Conservation (phyloP, 352 stramenopile genomes). For the Phytopythium ostracodes region DNA sequence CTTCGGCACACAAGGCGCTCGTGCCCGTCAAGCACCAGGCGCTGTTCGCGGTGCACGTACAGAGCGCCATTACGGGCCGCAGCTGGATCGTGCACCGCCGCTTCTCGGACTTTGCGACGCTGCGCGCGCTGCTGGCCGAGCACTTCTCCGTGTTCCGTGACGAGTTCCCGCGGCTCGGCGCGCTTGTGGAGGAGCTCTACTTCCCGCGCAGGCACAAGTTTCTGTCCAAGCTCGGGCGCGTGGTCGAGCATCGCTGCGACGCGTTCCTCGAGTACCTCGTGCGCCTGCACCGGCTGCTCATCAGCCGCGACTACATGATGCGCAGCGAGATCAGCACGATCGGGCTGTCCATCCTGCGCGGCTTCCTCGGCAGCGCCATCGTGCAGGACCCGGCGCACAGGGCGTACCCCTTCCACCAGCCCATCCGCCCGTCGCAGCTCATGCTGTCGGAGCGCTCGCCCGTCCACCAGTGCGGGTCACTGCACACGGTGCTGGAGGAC, state of each 20-base stretch:
- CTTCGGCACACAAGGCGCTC: conserved; percentile 13
- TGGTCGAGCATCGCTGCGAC: conserved; percentile 58
- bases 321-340: conserved; percentile 55
- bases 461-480: conserved; percentile 55
- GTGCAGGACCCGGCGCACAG: conserved; percentile 51
- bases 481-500: conserved; percentile 62
- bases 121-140: conserved; percentile 42
- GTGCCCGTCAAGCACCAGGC: conserved; percentile 24
- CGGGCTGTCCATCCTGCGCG: conserved; percentile 59
- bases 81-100: conserved; percentile 69
- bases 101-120: conserved; percentile 61
- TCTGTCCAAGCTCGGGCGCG: conserved; percentile 38
- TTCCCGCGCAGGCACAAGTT: conserved; percentile 74
- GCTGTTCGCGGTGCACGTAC: conserved; percentile 59
- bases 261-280: conserved; percentile 67
- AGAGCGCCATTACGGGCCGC: conserved; percentile 67
- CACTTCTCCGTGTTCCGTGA: conserved; percentile 55
- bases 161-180: conserved; percentile 44
- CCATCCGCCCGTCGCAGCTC: conserved; percentile 44
- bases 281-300: conserved; percentile 53
- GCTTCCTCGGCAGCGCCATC: conserved; percentile 57
- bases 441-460: conserved; percentile 38
- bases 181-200: conserved; percentile 47
- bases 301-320: conserved; percentile 52
- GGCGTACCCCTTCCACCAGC: conserved; percentile 51